Conservation (phyloP, 2,329 filamentous ascomycete species). For the Cladophialophora exuberans region DNA sequence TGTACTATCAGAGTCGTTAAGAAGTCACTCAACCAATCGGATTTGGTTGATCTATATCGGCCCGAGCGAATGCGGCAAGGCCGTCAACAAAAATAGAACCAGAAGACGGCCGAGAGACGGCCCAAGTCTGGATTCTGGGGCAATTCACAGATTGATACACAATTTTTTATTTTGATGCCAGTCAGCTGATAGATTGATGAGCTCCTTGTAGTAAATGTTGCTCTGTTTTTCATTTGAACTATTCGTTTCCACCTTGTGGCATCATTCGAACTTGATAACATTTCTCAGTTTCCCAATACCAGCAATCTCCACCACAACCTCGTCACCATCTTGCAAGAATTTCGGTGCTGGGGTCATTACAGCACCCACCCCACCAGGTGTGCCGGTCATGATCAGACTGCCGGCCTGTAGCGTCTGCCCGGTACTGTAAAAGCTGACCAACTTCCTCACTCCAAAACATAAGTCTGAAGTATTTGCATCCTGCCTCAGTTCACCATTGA, state of each 20-base stretch:
- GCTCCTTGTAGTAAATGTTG: not conserved
- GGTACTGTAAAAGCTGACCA: slow-evolving; percentile 38
- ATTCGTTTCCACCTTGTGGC: no score
- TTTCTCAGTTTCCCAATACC: not conserved
- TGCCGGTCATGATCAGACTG: slow-evolving; percentile 46
- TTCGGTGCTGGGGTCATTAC: slow-evolving; percentile 44
- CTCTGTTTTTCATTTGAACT: no score
- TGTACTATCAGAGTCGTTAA: no score
- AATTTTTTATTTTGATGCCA: no score
- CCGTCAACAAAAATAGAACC: no score
- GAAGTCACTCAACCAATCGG: no score
- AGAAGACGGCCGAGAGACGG: no score
- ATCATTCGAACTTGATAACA: not conserved
- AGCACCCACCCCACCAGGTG: slow-evolving; percentile 46
- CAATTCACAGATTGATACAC: no score
- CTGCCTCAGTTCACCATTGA: slow-evolving; percentile 39
- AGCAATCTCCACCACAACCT: slow-evolving; percentile 1
- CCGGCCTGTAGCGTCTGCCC: slow-evolving; percentile 42
- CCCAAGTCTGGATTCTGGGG: no score
- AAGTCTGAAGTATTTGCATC: slow-evolving; percentile 41
- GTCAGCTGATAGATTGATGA: not conserved
- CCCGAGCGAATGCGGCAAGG: no score
- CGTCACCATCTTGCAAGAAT: slow-evolving; percentile 40
- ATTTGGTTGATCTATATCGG: no score
- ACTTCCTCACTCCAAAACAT: slow-evolving; percentile 42